Conservation (phyloP, 345 rosid species). For the Acer saccharum region DNA sequence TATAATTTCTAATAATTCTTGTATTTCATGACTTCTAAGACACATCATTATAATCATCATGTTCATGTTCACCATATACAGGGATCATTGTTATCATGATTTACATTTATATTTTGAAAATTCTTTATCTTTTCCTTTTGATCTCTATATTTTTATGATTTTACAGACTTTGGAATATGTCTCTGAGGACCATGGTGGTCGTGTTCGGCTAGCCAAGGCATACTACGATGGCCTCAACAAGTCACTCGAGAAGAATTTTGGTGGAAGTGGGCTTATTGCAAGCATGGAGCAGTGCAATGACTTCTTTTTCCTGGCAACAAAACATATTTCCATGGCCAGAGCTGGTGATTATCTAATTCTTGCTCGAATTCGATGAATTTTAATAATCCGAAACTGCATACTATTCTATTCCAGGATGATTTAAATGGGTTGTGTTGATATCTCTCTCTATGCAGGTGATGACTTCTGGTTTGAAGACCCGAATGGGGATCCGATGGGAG, state of each 20-base stretch:
- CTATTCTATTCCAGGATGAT: not conserved
- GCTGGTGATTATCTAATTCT: constrained; percentile 1
- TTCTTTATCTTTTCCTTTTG: not conserved
- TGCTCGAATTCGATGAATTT: not conserved
- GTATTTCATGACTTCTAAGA: no score
- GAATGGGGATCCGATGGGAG: constrained; percentile 21
- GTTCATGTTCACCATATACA: not conserved
- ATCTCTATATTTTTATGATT: not conserved
- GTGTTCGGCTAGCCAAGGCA: constrained; percentile 25
- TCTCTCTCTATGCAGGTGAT: constrained; percentile 11
- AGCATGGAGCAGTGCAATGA: constrained; percentile 30
- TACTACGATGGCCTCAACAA: constrained; percentile 13
- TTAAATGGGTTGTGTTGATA: not conserved
- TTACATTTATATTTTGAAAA: no score
- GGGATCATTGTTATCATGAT: not conserved
- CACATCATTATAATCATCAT: not conserved
- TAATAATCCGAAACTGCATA: not conserved
- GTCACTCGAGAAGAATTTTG: constrained; percentile 22
- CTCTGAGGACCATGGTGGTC: constrained; percentile 22
- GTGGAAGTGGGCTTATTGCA: constrained; percentile 19
- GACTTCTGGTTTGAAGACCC: constrained; percentile 24
- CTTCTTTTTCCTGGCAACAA: constrained; percentile 21
- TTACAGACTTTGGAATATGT: constrained; percentile 12
- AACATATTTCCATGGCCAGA: constrained; percentile 22
- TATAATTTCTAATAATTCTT: no score